Conservation (phyloP, 139 green algal genomes). For the Pleodorina starrii region DNA sequence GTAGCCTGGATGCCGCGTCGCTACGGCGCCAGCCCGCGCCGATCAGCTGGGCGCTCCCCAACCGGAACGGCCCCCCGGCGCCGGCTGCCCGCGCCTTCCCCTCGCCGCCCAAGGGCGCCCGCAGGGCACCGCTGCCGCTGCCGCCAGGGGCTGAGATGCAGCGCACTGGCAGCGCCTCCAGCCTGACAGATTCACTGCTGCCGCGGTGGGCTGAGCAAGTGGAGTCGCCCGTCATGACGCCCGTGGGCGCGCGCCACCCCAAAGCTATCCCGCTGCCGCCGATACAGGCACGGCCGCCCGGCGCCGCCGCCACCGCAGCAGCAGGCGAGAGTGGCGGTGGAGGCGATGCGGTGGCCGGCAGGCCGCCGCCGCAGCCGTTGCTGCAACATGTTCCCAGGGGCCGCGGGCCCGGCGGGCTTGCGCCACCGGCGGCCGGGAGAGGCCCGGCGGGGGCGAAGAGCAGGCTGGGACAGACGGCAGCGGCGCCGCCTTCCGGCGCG, state of each 20-base stretch:
- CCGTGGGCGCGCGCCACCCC: neutral
- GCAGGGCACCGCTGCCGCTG: neutral
- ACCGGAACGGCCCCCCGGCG: neutral
- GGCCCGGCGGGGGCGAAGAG: neutral
- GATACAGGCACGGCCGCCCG: neutral
- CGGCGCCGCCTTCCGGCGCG: neutral
- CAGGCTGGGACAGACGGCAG: slow-evolving; percentile 9
- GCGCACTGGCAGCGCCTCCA: neutral
- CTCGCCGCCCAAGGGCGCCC: slow-evolving; percentile 2
- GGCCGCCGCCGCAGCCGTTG: neutral
- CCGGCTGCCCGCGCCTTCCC: neutral
- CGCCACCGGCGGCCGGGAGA: neutral
- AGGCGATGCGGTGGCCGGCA: neutral
- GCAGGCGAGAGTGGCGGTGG: neutral
- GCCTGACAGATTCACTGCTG: slow-evolving; percentile 9
- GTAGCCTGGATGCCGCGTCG: neutral
- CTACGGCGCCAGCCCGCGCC: neutral
- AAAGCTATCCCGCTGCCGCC: neutral
- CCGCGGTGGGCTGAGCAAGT: slow-evolving; percentile 34
- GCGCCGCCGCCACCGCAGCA: neutral
- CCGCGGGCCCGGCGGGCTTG: neutral
- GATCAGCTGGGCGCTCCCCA: slow-evolving; percentile 36
- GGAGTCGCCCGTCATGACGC: slow-evolving; percentile 1
- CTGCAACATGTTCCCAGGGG: neutral
- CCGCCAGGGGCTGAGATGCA: neutral